phyloP scores from a whole-genome alignment of 164 flowering plant species.

The Macadamia integrifolia region DNA sequence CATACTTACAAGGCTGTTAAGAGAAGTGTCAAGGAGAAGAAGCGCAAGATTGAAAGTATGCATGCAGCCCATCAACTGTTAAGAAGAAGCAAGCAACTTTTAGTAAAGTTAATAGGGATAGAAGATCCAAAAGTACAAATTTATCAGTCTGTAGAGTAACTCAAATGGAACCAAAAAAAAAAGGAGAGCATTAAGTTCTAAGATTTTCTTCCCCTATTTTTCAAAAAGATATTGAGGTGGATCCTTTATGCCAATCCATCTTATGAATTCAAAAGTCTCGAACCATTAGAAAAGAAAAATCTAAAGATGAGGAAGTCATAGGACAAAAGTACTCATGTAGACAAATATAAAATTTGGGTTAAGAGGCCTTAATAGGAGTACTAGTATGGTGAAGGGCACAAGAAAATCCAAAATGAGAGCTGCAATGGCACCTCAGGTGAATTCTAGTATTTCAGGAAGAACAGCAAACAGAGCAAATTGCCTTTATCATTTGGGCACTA shows the following conservation, averaged over 20 bases:
- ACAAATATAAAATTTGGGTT: no score
- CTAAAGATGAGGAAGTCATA: no score
- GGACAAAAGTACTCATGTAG: no score
- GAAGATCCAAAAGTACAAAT: background rate
- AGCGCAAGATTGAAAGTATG: conserved; percentile 52
- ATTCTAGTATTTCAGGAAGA: background rate
- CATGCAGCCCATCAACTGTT: conserved; percentile 66
- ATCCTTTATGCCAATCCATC: no score
- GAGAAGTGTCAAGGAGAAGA: conserved; percentile 48
- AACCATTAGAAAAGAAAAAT: no score
- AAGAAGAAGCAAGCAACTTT: conserved; percentile 6
- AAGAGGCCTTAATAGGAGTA: no score
- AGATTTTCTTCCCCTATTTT: background rate
- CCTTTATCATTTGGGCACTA: no score
- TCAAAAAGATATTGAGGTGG: background rate
- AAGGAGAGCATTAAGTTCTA: background rate
- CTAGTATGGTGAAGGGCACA: no score
- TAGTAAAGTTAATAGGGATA: background rate
- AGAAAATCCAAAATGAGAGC: no score
- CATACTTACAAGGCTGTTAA: conserved; percentile 62
- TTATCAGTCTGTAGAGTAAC: background rate
- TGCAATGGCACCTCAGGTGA: background rate
- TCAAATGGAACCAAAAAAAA: background rate
- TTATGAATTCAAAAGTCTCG: no score
- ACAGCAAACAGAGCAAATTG: background rate